Percentiles rank a stretch among this genome's conserved stretches.
Evolutionary conservation across 108 stramenopile genomes (phyloP).

Genomic region (Skeletonema menzelii): DNA sequence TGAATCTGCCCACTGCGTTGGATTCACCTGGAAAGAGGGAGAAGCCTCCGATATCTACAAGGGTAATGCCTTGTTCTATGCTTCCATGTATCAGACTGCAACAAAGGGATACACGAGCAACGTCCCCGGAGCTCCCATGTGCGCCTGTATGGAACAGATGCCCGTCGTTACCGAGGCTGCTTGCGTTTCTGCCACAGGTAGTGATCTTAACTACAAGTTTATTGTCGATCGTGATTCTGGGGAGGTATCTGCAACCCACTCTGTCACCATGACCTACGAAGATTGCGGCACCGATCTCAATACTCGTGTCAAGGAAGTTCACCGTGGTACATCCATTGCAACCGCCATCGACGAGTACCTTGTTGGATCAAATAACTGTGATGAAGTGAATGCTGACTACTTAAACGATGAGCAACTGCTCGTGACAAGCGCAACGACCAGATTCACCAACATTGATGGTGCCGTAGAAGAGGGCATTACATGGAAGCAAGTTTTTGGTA

Average conservation of each 20-base stretch:
- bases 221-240: slow-evolving; percentile 8
- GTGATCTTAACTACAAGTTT: slow-evolving; percentile 8
- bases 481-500: slow-evolving; percentile 25
- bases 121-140: slow-evolving; percentile 51
- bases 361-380: slow-evolving; percentile 16
- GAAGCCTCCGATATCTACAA: slow-evolving; percentile 9
- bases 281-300: slow-evolving; percentile 20
- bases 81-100: slow-evolving; percentile 24
- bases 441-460: slow-evolving; percentile 8
- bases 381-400: slow-evolving; percentile 3
- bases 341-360: slow-evolving; percentile 21
- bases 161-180: slow-evolving; percentile 16
- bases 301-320: slow-evolving; percentile 12
- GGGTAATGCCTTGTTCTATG: slow-evolving; percentile 28
- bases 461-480: neutral
- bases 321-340: neutral
- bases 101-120: slow-evolving; percentile 35
- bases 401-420: slow-evolving; percentile 27
- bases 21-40: slow-evolving; percentile 29
- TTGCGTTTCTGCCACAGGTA: slow-evolving; percentile 11
- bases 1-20: slow-evolving; percentile 31
- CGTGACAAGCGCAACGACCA: neutral
- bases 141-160: slow-evolving; percentile 48
- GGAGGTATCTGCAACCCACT: slow-evolving; percentile 16
- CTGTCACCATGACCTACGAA: slow-evolving; percentile 7